phyloP scores from a whole-genome alignment of 2,329 filamentous ascomycete genomes.

The Beauveria caledonica region DNA sequence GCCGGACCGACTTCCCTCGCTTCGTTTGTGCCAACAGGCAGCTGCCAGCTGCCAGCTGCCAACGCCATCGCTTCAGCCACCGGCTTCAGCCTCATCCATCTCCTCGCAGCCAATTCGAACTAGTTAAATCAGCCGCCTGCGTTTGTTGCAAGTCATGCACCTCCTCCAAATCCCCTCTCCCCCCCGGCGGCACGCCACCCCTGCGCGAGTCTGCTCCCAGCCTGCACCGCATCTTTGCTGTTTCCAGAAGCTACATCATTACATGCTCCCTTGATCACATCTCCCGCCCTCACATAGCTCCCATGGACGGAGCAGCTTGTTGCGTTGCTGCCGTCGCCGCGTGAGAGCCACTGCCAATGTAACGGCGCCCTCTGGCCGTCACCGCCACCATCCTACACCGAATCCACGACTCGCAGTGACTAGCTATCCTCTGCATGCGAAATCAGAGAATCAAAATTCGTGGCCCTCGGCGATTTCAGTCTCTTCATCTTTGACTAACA shows the following conservation, averaged over 20 bases:
- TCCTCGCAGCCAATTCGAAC: too few species aligned
- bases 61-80: slow-evolving; percentile 1
- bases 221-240: not conserved
- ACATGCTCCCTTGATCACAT: not conserved
- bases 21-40: not conserved
- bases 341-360: not conserved
- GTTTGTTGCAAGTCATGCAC: slow-evolving; percentile 1
- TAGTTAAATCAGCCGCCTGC: not conserved
- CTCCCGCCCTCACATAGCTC: not conserved
- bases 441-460: not conserved
- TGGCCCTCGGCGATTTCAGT: not conserved
- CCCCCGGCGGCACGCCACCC: not conserved
- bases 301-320: not conserved
- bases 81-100: not conserved
- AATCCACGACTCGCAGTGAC: not conserved
- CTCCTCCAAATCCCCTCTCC: not conserved
- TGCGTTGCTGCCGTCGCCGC: not conserved
- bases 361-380: not conserved
- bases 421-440: not conserved
- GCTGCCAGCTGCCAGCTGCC: not conserved
- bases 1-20: not conserved
- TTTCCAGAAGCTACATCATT: not conserved
- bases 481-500: too few species aligned
- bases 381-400: not conserved
- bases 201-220: not conserved